phyloP scores from a whole-genome alignment of 768 basidiomycete species.

The Vararia minispora region DNA sequence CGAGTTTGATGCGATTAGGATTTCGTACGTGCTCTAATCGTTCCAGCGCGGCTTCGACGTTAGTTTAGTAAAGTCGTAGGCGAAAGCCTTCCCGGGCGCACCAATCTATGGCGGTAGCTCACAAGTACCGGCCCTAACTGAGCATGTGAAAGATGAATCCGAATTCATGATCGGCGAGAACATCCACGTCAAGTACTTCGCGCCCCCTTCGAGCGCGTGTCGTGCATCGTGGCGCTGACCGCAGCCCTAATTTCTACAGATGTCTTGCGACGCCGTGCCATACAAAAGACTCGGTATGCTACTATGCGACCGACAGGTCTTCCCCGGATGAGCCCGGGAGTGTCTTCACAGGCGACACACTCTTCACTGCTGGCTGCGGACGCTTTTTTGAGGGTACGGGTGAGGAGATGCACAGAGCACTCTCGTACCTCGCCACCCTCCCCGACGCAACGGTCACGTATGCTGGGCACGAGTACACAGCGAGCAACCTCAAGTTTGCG shows the following conservation, averaged over 20 bases:
- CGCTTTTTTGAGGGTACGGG: conserved; percentile 89
- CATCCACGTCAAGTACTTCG: conserved; percentile 46
- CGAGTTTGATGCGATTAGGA: no score
- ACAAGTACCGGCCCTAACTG: conserved; percentile 52
- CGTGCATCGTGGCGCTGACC: no score
- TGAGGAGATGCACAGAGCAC: conserved; percentile 69
- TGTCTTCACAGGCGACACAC: conserved; percentile 93
- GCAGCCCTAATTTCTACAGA: no score
- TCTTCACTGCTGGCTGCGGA: conserved; percentile 83
- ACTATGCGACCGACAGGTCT: conserved; percentile 43
- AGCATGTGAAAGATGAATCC: conserved; percentile 72
- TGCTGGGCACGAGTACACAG: conserved; percentile 91
- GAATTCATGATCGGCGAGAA: conserved; percentile 63
- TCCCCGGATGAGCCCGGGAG: conserved; percentile 44
- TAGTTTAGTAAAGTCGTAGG: conserved; percentile 25
- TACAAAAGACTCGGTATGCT: conserved; percentile 95
- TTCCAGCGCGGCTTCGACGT: no score
- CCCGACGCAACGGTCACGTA: conserved; percentile 76
- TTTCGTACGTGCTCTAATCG: conserved; percentile 2
- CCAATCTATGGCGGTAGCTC: conserved; percentile 75
- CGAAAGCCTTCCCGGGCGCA: conserved; percentile 29
- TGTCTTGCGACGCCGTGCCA: conserved; percentile 88
- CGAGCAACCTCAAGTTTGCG: conserved; percentile 61
- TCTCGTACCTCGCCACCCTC: conserved; percentile 58
- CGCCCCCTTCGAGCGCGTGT: no score